A percentile compares a stretch with the other conserved stretches of the same genome.
These are phyloP conservation scores for Pythium rishiriense DNA, from an alignment of 352 stramenopile species.

Conservation along the genomic window DNA sequence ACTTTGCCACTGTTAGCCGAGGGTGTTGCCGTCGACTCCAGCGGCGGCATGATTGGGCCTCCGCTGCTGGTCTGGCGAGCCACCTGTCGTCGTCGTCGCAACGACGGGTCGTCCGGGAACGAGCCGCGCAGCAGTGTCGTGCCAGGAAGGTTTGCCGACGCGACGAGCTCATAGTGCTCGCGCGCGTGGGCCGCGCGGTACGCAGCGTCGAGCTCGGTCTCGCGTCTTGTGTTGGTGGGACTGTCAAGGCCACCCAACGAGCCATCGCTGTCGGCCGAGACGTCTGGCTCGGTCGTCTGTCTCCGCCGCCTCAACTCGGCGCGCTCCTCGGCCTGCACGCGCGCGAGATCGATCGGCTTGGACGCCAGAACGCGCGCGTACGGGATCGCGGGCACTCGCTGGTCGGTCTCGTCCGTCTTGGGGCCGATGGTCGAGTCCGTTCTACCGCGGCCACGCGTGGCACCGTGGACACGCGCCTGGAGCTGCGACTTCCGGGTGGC, in stretches of 20 bases:
- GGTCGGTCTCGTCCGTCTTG: background rate
- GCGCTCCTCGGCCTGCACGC: slow-evolving; percentile 19
- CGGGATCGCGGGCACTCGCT: slow-evolving; percentile 21
- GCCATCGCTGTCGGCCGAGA: background rate
- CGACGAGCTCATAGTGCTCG: slow-evolving; percentile 47
- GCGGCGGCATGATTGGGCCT: background rate
- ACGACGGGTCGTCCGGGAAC: slow-evolving; percentile 33
- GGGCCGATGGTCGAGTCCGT: too few species aligned
- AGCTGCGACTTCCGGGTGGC: slow-evolving; percentile 12
- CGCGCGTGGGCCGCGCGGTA: slow-evolving; percentile 35
- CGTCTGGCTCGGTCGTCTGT: background rate
- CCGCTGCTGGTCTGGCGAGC: background rate
- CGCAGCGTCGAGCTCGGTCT: slow-evolving; percentile 19
- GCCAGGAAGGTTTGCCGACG: background rate
- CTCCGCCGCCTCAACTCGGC: background rate
- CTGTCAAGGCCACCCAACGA: background rate
- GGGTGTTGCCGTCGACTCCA: background rate
- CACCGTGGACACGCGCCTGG: background rate
- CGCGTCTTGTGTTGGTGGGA: background rate
- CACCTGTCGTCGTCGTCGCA: slow-evolving; percentile 5
- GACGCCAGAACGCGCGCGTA: slow-evolving; percentile 34
- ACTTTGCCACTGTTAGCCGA: background rate
- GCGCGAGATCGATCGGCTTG: slow-evolving; percentile 26
- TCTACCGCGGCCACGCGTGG: too few species aligned
- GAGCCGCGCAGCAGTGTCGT: slow-evolving; percentile 31